These are phyloP conservation scores for Ajuga reptans DNA, from an alignment of 305 asterid species.

Conservation along the genomic window DNA sequence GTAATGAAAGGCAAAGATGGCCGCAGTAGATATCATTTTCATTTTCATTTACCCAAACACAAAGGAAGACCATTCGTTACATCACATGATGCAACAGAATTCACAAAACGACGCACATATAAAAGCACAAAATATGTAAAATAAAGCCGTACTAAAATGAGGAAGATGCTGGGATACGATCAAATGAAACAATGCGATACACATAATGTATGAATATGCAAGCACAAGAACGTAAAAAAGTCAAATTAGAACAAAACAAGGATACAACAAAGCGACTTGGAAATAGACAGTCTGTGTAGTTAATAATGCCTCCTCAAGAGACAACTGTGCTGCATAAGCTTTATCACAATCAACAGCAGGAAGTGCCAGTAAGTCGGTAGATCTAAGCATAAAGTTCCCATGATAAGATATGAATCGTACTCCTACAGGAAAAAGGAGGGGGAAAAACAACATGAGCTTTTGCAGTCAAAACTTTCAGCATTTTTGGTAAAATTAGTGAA, in stretches of 20 bases:
- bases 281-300: constrained; percentile 67
- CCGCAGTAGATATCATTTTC: constrained; percentile 3
- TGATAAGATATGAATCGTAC: constrained; percentile 87
- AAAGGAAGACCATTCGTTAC: background rate
- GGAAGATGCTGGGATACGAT: background rate
- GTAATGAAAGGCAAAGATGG: constrained; percentile 7
- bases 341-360: constrained; percentile 91
- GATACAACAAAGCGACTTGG: constrained; percentile 90
- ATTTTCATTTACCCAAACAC: constrained; percentile 13
- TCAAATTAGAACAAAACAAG: constrained; percentile 28
- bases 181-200: constrained; percentile 40
- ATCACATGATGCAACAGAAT: background rate
- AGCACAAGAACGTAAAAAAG: constrained; percentile 31
- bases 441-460: background rate
- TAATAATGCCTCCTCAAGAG: constrained; percentile 76
- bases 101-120: constrained; percentile 20
- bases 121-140: constrained; percentile 25
- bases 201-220: constrained; percentile 20
- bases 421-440: constrained; percentile 36
- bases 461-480: constrained; percentile 17
- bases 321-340: constrained; percentile 82
- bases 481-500: constrained; percentile 5
- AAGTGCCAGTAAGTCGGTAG: constrained; percentile 82
- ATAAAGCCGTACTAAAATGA: background rate
- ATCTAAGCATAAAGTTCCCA: constrained; percentile 90